A percentile compares a stretch with the other conserved stretches of the same genome.
These are phyloP conservation scores for Lactarius indigo DNA, from an alignment of 768 basidiomycete genomes.

Conservation along the genomic window DNA sequence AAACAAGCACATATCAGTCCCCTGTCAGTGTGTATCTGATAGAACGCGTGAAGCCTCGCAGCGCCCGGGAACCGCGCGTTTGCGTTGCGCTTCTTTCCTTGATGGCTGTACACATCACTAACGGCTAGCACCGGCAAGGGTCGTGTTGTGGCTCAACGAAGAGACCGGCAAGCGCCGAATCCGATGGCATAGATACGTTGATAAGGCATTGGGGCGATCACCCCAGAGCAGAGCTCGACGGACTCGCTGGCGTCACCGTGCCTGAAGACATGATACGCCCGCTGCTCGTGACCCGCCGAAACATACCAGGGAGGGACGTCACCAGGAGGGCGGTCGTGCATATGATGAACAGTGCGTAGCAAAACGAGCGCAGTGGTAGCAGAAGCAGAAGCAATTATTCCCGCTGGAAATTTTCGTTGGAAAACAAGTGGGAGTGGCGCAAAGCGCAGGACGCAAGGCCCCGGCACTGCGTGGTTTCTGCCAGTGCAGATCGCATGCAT, in stretches of 20 bases:
- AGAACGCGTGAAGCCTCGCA: not conserved
- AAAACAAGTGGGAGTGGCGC: not conserved
- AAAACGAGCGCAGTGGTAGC: not conserved
- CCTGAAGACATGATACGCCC: not conserved
- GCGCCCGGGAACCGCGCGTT: not conserved
- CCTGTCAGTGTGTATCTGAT: not conserved
- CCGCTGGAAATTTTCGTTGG: not conserved
- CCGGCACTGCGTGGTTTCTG: not conserved
- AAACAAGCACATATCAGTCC: not conserved
- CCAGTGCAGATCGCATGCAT: not conserved
- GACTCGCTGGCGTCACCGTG: not conserved
- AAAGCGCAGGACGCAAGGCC: not conserved
- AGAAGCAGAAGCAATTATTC: not conserved
- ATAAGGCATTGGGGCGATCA: not conserved
- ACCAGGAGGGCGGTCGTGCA: not conserved
- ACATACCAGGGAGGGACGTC: not conserved
- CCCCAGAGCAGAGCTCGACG: not conserved
- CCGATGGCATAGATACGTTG: not conserved
- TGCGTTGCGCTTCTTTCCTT: not conserved
- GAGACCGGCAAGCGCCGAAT: not conserved
- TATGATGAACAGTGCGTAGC: not conserved
- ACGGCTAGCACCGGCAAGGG: not conserved
- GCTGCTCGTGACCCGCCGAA: not conserved
- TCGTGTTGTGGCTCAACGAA: not conserved
- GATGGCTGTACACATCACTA: not conserved